Percentiles rank a stretch among this genome's conserved stretches.
Evolutionary conservation across 164 flowering plant genomes (phyloP).

Genomic region (Cinnamomum micranthum): DNA sequence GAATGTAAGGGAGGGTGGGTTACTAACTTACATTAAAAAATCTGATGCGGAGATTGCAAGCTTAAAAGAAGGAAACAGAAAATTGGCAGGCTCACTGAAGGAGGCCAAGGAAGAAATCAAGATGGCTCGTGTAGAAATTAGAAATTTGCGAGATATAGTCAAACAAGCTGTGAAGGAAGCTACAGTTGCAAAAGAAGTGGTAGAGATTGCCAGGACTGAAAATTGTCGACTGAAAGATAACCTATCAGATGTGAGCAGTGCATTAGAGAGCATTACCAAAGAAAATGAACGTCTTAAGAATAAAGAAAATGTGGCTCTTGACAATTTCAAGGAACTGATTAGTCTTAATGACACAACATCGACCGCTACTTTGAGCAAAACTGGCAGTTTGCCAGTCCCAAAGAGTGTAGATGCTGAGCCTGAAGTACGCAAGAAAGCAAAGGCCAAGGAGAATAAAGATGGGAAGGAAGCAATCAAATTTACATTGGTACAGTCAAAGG

Average conservation of each 20-base stretch:
- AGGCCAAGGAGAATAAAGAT: conserved; percentile 15
- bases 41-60: conserved; percentile 1
- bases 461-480: conserved; percentile 13
- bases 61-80: conserved; percentile 1
- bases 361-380: not conserved
- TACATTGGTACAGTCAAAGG: not conserved
- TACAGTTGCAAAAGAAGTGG: conserved; percentile 71
- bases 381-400: not conserved
- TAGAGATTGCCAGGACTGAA: conserved; percentile 63
- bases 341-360: conserved; percentile 20
- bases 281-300: conserved; percentile 50
- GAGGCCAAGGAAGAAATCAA: conserved; percentile 10
- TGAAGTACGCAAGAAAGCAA: not conserved
- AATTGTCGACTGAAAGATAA: conserved; percentile 66
- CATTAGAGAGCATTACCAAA: conserved; percentile 28
- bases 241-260: conserved; percentile 50
- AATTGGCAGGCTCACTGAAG: not conserved
- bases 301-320: conserved; percentile 21
- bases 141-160: conserved; percentile 64
- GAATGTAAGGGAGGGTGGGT: conserved; percentile 64
- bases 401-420: not conserved
- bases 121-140: conserved; percentile 53
- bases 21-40: conserved; percentile 54
- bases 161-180: conserved; percentile 86
- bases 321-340: conserved; percentile 39